phyloP scores from a whole-genome alignment of 2,329 filamentous ascomycete genomes.

The Nemania diffusa region DNA sequence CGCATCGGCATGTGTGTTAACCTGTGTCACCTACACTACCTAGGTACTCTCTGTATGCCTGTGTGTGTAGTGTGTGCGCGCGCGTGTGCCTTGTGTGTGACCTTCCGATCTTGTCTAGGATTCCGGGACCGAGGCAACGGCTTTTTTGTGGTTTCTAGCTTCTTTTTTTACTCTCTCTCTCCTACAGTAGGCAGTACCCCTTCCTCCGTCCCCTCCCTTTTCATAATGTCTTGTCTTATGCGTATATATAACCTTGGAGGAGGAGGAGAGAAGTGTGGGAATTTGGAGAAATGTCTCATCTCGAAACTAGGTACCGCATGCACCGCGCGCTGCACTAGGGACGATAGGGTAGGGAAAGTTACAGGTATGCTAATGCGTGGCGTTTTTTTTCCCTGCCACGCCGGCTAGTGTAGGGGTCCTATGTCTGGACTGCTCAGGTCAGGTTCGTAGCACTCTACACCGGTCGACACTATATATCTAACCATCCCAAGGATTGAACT shows the following conservation, averaged over 20 bases:
- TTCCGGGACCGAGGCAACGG: constrained; percentile 30
- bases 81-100: neutral
- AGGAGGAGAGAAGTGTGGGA: neutral
- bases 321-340: neutral
- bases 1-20: constrained; percentile 16
- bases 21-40: no score
- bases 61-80: no score
- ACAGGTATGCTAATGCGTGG: constrained; percentile 15
- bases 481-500: neutral
- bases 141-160: neutral
- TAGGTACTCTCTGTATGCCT: no score
- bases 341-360: neutral
- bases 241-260: neutral
- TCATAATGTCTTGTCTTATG: neutral
- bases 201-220: neutral
- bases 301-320: neutral
- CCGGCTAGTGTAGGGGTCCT: neutral
- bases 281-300: constrained; percentile 11
- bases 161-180: neutral
- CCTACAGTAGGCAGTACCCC: neutral
- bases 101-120: constrained; percentile 20
- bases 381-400: constrained; percentile 6
- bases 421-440: neutral
- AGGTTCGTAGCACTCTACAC: neutral
- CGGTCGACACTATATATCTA: neutral